Evolutionary conservation across 768 basidiomycete species (phyloP), one percentile per base, ranked within the genome.

Genomic region (Pleurotus djamor): DNA sequence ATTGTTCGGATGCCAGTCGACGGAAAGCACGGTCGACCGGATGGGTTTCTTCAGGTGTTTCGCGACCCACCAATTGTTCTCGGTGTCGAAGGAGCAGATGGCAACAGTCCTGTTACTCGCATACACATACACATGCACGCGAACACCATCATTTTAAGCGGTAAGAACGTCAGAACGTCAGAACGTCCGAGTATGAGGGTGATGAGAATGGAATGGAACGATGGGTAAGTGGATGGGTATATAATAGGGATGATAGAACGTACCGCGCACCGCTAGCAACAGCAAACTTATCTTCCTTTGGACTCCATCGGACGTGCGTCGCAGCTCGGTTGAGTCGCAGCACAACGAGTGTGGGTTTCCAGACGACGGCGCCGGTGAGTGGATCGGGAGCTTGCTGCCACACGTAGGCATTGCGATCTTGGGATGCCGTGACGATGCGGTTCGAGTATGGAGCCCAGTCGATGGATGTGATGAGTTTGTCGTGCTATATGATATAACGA

Each of bases 1-100:
- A 69, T 97, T 98, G 81, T 98, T 98, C 32, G 97, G 96, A 70
- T 99, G 97, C 97, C 97, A 99, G 65, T 98, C 96, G 65, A 99
- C 78, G 4, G 88, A 86, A 44, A 98, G 79, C 12, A 99, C 96
- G 0, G 97, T 99, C 4, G 94, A 94, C 63, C 94, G 77, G 67
- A 99, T 91, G 28, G 97, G 97, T 74, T 98, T 98, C 87, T 98
- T 99, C 71, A 99, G 79, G 60, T 91, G 90, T 70, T 93, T 94
- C 14, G 96, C 89, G 3, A 97, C 93, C 97, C 97, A 99, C 97
- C 97, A 99, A 72, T 99, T 91, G 75, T 91, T 96, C 78, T 99
- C 97, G 8, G 91, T 82, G 70, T 99, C 97, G 68, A 97, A 99
- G 14, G 92, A 96, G 71, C 97, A 99, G 51, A 99, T 85, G 9